Percentiles rank a stretch among this genome's conserved stretches.
Evolutionary conservation across 768 basidiomycete genomes (phyloP).

Genomic region (Strobilomyces dryophilus): DNA sequence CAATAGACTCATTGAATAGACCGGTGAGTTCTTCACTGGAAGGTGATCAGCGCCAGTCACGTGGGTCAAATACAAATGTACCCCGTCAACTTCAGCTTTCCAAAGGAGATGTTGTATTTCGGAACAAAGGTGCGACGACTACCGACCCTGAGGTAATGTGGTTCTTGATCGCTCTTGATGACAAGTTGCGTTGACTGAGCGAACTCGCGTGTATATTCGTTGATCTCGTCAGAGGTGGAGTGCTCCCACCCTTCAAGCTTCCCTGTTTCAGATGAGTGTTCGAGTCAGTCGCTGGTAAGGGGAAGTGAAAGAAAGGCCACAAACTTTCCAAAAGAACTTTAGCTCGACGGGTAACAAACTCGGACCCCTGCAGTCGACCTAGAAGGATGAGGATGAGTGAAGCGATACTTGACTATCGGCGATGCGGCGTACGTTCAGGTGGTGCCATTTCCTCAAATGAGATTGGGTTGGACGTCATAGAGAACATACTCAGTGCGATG

Average conservation of each 20-base stretch:
- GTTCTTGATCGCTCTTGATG: too few relatives aligned
- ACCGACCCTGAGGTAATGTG: too few relatives aligned
- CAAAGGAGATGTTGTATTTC: too few relatives aligned
- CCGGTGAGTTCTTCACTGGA: not conserved
- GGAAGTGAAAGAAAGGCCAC: not conserved
- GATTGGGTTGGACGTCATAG: too few relatives aligned
- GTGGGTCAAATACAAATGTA: not conserved
- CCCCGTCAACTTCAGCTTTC: too few relatives aligned
- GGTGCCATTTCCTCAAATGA: not conserved
- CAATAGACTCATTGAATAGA: not conserved
- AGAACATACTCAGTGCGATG: too few relatives aligned
- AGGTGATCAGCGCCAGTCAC: not conserved
- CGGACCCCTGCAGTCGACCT: not conserved
- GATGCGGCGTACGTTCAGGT: not conserved
- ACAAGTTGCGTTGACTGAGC: too few relatives aligned
- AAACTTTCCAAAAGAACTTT: not conserved
- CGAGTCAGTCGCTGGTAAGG: not conserved
- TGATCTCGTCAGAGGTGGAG: too few relatives aligned
- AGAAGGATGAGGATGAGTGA: not conserved
- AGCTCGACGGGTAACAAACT: not conserved
- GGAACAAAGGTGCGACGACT: too few relatives aligned
- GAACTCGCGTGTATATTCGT: too few relatives aligned
- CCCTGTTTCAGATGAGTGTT: not conserved
- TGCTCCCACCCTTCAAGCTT: not conserved
- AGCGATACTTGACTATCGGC: not conserved